Percentiles rank a stretch among this genome's conserved stretches.
Conservation (phyloP, 192 early-diverging fungal genomes). For the Rhizoclosmatium globosum region DNA sequence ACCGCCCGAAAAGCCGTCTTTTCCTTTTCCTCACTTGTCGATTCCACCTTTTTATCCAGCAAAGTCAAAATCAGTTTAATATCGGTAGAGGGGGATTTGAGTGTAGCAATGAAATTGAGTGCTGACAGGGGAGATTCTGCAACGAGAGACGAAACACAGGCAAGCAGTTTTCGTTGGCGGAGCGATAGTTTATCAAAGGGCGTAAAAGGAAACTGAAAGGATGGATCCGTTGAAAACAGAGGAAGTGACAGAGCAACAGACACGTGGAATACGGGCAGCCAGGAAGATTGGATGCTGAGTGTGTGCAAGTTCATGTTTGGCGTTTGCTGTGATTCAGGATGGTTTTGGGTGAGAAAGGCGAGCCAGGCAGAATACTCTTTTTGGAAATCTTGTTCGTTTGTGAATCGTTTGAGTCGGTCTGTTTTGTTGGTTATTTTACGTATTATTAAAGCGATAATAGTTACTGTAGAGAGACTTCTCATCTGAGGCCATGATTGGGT, state of each 20-base stretch:
- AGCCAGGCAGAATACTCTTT: conserved; percentile 2
- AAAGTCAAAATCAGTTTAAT: neutral
- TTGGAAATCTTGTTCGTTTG: neutral
- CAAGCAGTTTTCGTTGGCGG: neutral
- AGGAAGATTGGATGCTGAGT: neutral
- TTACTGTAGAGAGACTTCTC: neutral
- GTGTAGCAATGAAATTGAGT: neutral
- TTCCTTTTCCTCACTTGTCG: neutral
- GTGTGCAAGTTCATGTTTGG: neutral
- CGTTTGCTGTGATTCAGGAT: neutral
- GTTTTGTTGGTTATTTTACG: neutral
- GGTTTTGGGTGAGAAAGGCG: neutral
- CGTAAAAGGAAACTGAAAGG: neutral
- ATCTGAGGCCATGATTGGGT: neutral
- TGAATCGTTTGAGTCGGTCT: neutral
- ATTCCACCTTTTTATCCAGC: neutral
- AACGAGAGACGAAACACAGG: neutral
- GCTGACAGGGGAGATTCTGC: neutral
- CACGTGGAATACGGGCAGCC: neutral
- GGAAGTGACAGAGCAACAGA: neutral
- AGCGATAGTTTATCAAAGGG: neutral
- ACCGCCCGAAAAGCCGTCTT: neutral
- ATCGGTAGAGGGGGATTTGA: neutral
- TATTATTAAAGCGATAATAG: neutral
- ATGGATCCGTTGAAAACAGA: neutral